Evolutionary conservation across 2,329 filamentous ascomycete genomes (phyloP), one percentile per base, ranked within the genome.

Genomic region (Ophiostoma tasmaniense): DNA sequence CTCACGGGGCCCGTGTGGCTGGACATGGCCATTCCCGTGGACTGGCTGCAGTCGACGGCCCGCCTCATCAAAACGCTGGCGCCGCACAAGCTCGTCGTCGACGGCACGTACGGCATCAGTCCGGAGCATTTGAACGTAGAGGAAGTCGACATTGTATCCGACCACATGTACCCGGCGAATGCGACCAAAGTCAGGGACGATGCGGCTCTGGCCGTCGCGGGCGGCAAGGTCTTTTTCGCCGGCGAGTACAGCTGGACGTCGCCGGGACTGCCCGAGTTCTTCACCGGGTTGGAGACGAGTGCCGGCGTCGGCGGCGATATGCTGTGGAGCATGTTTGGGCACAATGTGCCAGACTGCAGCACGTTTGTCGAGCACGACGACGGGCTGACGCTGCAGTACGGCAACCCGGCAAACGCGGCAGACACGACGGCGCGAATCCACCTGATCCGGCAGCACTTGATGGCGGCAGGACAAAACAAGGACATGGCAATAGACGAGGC

Each of bases 171-270:
- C 50, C 50, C 50, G 7, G 10, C 17, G 7, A 55, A 55, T 25
- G 50, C 50, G 2, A 55, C 50, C 50, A 55, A 55, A 5, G 50
- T 55, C 10, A 22, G 8, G 22, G 50, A 25, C 8, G 22, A 55
- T 13, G 50, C 50, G 3, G 50, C 22, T 8, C 50, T 55, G 8
- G 50, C 50, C 22, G 50, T 55, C n/a, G 4, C 50, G 5, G 50
- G 50, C 2, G 50, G 50, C 50, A 55, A 55, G n/a, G 50, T 55
- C 8, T 55, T 55, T 25, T n/a, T 55, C n/a, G 50, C n/a, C n/a
- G 50, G 50, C 50, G 50, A 55, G 50, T 55, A 55, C 50, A 55
- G 50, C 50, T 55, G 50, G 50, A 55, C 50, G 22, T 52, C 50
- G 50, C 50, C 50, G n/a, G 50, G n/a, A 11, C 50, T 52, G 1